phyloP scores from a whole-genome alignment of 805 yeast genomes.

The Trichomonascus vanleenenianus region DNA sequence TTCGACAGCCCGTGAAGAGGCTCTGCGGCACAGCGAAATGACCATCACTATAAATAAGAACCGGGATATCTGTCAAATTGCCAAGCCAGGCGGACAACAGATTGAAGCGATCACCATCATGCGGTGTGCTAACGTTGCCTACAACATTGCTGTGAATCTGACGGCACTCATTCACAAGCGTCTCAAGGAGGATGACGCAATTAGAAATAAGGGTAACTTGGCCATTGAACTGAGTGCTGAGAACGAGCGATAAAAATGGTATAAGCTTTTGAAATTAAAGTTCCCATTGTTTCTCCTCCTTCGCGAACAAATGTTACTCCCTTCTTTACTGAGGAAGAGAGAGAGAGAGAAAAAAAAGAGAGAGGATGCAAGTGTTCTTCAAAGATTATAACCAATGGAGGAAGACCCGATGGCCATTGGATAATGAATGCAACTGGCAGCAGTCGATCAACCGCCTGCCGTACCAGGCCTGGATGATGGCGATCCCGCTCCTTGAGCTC shows the following conservation, averaged over 20 bases:
- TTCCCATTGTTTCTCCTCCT: too few species aligned
- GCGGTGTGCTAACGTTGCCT: slow-evolving; percentile 63
- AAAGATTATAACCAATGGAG: background rate
- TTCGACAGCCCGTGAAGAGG: slow-evolving; percentile 70
- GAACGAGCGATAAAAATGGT: slow-evolving; percentile 24
- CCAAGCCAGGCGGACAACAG: slow-evolving; percentile 85
- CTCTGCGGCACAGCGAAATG: slow-evolving; percentile 65
- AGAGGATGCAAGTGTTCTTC: too few species aligned
- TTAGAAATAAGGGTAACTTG: slow-evolving; percentile 36
- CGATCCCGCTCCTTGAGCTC: too few species aligned
- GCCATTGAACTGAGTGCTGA: slow-evolving; percentile 25
- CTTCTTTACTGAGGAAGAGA: too few species aligned
- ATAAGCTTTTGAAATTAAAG: background rate
- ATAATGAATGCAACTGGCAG: background rate
- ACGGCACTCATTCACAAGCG: slow-evolving; percentile 56
- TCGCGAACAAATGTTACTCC: too few species aligned
- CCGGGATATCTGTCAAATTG: slow-evolving; percentile 81
- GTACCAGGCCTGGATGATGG: too few species aligned
- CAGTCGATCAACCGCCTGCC: too few species aligned
- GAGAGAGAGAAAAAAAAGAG: too few species aligned
- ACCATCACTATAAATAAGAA: slow-evolving; percentile 85
- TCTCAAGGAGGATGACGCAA: slow-evolving; percentile 46
- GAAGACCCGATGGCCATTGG: background rate
- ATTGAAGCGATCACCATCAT: slow-evolving; percentile 64
- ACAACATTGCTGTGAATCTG: slow-evolving; percentile 48